Base-by-base conservation (phyloP, 1,284 basidiomycete genomes). In the Irpex sp. region DNA sequence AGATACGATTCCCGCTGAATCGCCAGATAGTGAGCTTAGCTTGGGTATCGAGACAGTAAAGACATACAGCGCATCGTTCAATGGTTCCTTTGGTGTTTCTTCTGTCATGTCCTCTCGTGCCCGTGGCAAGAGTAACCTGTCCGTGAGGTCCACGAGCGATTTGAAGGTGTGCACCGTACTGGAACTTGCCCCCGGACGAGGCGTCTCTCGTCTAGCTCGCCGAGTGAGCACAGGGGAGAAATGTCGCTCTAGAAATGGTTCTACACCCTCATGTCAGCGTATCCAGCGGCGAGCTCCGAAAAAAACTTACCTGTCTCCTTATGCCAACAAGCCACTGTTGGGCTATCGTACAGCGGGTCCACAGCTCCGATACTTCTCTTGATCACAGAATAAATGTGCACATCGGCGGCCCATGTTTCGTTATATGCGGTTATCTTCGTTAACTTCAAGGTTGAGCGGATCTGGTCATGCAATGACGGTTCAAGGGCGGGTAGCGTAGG, bases 381-480 rank as follows among this genome's bases (percentile, higher is more conserved):
- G 54, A 88, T 66, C 60, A 78, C 78, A 19, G 66, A 62, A 2
- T 79, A 51, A 1, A 75, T 73, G 56, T 81, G 76, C 5, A 73
- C 67, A 5, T 77, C 77, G 0, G 77, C 75, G 48, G 71, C 68
- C 68, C 79, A 78, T 59, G 68, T 76, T 69, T 88, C 85, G 36
- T 83, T 78, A 60, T 79, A 83, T 8, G 75, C 68, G 11, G 72
- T 62, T 17, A 81, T 65, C 11, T 74, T 62, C 57, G 73, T 61
- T 15, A 82, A 64, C 65, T 70, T 58, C 70, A 72, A 17, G 86
- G 75, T 6, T 68, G 66, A 1, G 81, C 77, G 52, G 82, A 82
- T 8, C 84, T 85, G 51, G 87, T 86, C 26, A 74, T 70, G 8
- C 81, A 82, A 11, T 83, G 65, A 19, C 3, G 65, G 63, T 44